Evolutionary conservation across 2,329 filamentous ascomycete species (phyloP).

Genomic region (Pseudocercospora macadamiae): DNA sequence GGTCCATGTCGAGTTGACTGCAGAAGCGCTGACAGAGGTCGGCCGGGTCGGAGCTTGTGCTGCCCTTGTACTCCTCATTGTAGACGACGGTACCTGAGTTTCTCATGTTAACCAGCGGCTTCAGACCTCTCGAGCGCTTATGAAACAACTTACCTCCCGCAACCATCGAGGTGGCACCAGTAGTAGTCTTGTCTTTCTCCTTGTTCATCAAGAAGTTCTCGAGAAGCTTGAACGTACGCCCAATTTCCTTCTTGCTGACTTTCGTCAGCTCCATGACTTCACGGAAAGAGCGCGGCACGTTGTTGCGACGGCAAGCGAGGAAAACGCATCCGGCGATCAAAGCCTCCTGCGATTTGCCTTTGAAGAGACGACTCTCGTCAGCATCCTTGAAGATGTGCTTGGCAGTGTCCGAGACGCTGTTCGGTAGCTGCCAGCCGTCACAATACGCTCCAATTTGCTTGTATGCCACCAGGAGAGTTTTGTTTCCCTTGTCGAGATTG

Average conservation of each 20-base stretch:
- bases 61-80: constrained; percentile 35
- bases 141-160: constrained; percentile 54
- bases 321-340: constrained; percentile 97
- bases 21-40: constrained; percentile 85
- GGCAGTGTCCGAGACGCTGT: constrained; percentile 81
- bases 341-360: constrained; percentile 91
- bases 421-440: constrained; percentile 79
- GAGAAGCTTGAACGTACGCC: constrained; percentile 88
- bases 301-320: constrained; percentile 90
- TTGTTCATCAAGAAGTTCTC: constrained; percentile 84
- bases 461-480: constrained; percentile 77
- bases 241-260: constrained; percentile 96
- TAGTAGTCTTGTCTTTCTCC: constrained; percentile 57
- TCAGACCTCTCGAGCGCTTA: constrained; percentile 2
- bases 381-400: constrained; percentile 96
- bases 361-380: constrained; percentile 90
- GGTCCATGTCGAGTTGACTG: constrained; percentile 75
- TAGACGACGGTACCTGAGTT: constrained; percentile 32
- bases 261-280: constrained; percentile 93
- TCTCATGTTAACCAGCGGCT: constrained; percentile 23
- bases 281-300: constrained; percentile 84
- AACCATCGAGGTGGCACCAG: constrained; percentile 30
- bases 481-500: constrained; percentile 79
- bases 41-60: constrained; percentile 36
- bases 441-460: constrained; percentile 87